Evolutionary conservation across 306 rosid genomes (phyloP), one percentile per base, ranked within the genome.

Genomic region (Senna tora): DNA sequence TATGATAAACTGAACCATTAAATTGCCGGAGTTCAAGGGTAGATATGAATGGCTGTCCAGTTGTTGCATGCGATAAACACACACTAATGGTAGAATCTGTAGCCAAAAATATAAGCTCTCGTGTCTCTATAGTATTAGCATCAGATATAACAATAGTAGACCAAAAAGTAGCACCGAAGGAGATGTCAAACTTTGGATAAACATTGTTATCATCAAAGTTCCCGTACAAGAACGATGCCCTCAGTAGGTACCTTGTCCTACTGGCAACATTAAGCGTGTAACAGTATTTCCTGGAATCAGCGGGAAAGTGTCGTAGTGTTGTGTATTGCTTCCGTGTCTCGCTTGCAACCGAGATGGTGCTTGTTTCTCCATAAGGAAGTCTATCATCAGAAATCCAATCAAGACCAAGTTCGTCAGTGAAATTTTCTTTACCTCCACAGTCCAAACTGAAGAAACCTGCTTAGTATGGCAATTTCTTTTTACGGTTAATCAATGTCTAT

Each of bases 1-100:
- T 86, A 57, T 73, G 89, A 67, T 94, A 94, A 71, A 77, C 68
- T 0, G 98, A 94, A 68, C 97, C 97, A 71, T 94, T 94, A 85
- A 94, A 94, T 71, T 91, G 97, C 55, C 98, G 88, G 52, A 94
- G 97, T 85, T 94, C 98, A 67, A 94, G 96, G 0, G 98, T 89
- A 14, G 98, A 94, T 77, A 94, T 91, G 82, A 94, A 94, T 39
- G 97, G 98, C 43, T 84, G 80, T 68, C 98, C 98, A 5, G 98
- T 94, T 21, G 98, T 94, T 55, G 98, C 98, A 87, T 91, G 91
- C 73, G 98, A 94, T 72, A 94, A 81, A 69, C 98, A 94, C 30
- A 94, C 86, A 75, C 94, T 88, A 42, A 87, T 79, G 5, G 96
- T 82, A 60, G 96, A 78, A 91, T 80, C 82, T 61, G 82, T 58